Evolutionary conservation across 2,329 filamentous ascomycete species (phyloP), one percentile per base, ranked within the genome.

Genomic region (Aspergillus clavatus): DNA sequence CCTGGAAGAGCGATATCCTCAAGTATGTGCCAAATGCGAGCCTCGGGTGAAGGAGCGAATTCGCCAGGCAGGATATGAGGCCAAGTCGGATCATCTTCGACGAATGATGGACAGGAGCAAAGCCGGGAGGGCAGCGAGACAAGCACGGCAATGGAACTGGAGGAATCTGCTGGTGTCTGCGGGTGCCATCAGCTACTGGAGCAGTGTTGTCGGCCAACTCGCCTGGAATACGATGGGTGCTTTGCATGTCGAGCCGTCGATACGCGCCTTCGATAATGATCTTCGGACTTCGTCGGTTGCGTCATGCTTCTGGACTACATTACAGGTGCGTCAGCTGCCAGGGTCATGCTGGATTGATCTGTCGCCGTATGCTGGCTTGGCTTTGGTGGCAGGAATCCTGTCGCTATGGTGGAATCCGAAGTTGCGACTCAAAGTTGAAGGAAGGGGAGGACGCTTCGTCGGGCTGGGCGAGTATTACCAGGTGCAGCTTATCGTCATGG

Each of bases 1-100:
- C 41, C 75, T 96, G 14, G 90, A 96, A 70, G 75, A 81, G 57
- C 80, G 86, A 40, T 97, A 96, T 61, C 93, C 93, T 0, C 89
- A 93, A 61, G 84, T 95, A 47, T 98, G 93, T 71, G 78, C 78
- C 51, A 74, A 81, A 37, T 98, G 93, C 67, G 85, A 87, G 52
- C 85, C 83, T 5, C 80, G 75, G 49, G 90, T 91, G 18, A 80
- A 84, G 51, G 72, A 78, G 27, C 79, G 82, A 49, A 82, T 96
- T 42, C 76, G 80, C 18, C 75, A 81, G 54, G 82, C 87, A 0
- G 84, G 81, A 7, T 95, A 95, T 62, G 85, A 83, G 24, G 89
- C 89, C 22, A 87, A 88, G 67, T 85, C 87, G n/a, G 88, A 94
- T 55, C 80, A 89, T 51, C 67, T 94, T 24, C 77, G 84, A 40